Evolutionary conservation across 2,329 filamentous ascomycete species (phyloP).

Genomic region (Dichotomopilus funicola): DNA sequence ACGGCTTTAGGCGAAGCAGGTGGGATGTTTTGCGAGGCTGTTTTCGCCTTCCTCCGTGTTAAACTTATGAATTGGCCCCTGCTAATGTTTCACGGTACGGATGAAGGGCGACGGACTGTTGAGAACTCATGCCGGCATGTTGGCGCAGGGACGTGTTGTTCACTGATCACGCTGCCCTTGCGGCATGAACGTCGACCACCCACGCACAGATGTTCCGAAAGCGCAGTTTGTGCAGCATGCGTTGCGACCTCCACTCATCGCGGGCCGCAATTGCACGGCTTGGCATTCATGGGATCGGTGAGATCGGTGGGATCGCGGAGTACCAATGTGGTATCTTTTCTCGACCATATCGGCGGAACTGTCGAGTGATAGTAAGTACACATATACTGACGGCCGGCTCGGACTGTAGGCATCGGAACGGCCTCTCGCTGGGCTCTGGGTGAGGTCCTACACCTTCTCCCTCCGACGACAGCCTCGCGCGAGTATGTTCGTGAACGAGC

Average conservation of each 20-base stretch:
- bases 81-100: too few relatives aligned
- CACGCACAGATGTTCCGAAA: not conserved
- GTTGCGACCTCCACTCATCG: not conserved
- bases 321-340: not conserved
- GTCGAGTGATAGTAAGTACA: not conserved
- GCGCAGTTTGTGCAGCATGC: slow-evolving; percentile 1
- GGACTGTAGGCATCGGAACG: too few relatives aligned
- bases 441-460: too few relatives aligned
- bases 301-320: not conserved
- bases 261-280: slow-evolving; percentile 3
- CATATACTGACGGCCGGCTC: too few relatives aligned
- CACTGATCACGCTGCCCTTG: too few relatives aligned
- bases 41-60: not conserved
- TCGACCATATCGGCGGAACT: not conserved
- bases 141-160: too few relatives aligned
- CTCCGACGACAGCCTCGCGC: too few relatives aligned
- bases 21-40: not conserved
- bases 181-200: too few relatives aligned
- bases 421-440: too few relatives aligned
- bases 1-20: not conserved
- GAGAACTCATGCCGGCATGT: too few relatives aligned
- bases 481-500: not conserved
- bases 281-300: not conserved
- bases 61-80: not conserved
- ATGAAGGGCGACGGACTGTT: too few relatives aligned